A percentile compares a stretch with the other conserved stretches of the same genome.
Conservation (phyloP, 345 rosid species). For the Viola odorata region DNA sequence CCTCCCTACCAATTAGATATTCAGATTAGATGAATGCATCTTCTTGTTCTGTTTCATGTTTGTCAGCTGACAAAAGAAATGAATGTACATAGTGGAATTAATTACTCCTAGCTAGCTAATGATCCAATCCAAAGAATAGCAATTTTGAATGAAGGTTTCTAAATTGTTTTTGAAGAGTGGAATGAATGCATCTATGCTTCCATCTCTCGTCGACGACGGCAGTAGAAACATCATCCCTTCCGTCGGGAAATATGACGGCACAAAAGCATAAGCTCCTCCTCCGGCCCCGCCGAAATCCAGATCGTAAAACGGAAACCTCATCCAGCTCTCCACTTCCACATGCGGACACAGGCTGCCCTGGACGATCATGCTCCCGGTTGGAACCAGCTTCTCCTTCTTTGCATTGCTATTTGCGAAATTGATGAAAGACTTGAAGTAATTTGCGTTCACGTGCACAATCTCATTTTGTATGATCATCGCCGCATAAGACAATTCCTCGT, state of each 20-base stretch:
- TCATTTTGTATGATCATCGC: conserved; percentile 27
- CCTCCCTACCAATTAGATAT: too few species aligned
- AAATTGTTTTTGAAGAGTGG: conserved; percentile 8
- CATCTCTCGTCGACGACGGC: conserved; percentile 24
- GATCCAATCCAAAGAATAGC: too few species aligned
- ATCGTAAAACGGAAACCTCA: conserved; percentile 31
- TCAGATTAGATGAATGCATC: too few species aligned
- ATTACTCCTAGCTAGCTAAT: too few species aligned
- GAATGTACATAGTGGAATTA: too few species aligned
- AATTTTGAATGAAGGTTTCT: too few species aligned
- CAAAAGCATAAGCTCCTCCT: conserved; percentile 27
- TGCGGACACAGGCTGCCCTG: conserved; percentile 17
- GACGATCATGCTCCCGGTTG: not conserved
- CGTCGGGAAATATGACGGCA: conserved; percentile 24
- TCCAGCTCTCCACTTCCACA: conserved; percentile 34
- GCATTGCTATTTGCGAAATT: conserved; percentile 16
- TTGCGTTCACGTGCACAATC: conserved; percentile 13
- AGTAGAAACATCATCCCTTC: conserved; percentile 24
- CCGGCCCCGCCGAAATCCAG: conserved; percentile 29
- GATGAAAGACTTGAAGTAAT: conserved; percentile 26
- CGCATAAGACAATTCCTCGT: conserved; percentile 19
- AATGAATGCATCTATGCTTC: conserved; percentile 26
- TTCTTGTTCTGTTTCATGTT: too few species aligned
- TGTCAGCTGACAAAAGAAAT: too few species aligned
- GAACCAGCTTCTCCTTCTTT: conserved; percentile 4